These are phyloP conservation scores for Cyberlindnera americana DNA, from an alignment of 805 yeast genomes.

Conservation along the genomic window DNA sequence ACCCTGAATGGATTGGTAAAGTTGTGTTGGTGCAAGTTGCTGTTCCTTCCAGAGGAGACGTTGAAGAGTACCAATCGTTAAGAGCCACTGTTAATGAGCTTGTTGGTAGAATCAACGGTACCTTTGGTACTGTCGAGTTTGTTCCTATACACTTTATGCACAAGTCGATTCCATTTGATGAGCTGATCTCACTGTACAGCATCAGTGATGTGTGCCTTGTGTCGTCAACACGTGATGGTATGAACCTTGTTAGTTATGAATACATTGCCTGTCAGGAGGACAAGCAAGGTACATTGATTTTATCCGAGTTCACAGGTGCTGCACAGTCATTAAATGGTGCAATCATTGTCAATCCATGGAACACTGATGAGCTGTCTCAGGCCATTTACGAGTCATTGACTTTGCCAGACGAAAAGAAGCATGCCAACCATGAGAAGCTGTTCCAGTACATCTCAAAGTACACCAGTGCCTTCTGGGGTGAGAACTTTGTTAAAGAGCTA, in stretches of 20 bases:
- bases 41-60: constrained; percentile 96
- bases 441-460: constrained; percentile 87
- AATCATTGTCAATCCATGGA: constrained; percentile 95
- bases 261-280: constrained; percentile 93
- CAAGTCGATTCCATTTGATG: constrained; percentile 85
- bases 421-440: constrained; percentile 74
- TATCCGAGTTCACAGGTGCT: constrained; percentile 98
- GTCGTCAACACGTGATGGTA: constrained; percentile 94
- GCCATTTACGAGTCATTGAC: constrained; percentile 86
- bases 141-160: constrained; percentile 98
- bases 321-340: constrained; percentile 97
- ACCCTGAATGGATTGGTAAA: constrained; percentile 98
- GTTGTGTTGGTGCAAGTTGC: constrained; percentile 95
- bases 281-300: constrained; percentile 78
- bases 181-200: constrained; percentile 82
- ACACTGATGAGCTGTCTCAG: constrained; percentile 86
- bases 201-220: constrained; percentile 89
- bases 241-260: constrained; percentile 95
- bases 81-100: constrained; percentile 94
- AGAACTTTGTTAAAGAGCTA: constrained; percentile 87
- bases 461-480: constrained; percentile 97
- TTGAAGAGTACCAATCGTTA: constrained; percentile 92
- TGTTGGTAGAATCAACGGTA: constrained; percentile 95
- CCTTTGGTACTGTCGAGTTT: constrained; percentile 94
- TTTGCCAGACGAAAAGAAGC: constrained; percentile 75